These are phyloP conservation scores for Hortiboletus flavorubellus DNA, from an alignment of 768 basidiomycete species.

Conservation along the genomic window DNA sequence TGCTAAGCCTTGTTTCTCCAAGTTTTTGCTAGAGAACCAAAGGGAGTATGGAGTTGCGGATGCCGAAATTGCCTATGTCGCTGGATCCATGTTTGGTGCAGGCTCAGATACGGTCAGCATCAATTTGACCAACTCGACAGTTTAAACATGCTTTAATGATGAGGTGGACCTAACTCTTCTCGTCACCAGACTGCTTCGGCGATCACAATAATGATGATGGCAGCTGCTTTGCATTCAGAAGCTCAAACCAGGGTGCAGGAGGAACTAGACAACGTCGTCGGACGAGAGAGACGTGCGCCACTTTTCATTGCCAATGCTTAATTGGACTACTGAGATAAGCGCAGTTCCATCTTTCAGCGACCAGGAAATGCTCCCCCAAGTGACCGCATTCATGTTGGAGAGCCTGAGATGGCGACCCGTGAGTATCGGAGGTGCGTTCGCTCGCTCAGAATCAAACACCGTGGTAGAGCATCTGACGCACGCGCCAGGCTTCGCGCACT, in stretches of 20 bases:
- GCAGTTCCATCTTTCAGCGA: constrained; percentile 39
- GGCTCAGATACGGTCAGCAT: constrained; percentile 38
- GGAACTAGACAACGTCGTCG: constrained; percentile 51
- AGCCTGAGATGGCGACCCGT: constrained; percentile 38
- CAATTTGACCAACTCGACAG: too few relatives aligned
- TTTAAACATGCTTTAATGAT: too few relatives aligned
- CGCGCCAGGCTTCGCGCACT: constrained; percentile 54
- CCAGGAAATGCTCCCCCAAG: constrained; percentile 31
- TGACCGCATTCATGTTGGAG: constrained; percentile 37
- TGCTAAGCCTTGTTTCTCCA: constrained; percentile 33
- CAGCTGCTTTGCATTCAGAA: constrained; percentile 49
- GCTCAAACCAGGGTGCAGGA: constrained; percentile 48
- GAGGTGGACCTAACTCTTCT: background rate
- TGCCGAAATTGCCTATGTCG: constrained; percentile 37
- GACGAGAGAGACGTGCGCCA: constrained; percentile 31
- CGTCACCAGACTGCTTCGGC: constrained; percentile 38
- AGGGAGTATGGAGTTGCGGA: constrained; percentile 29
- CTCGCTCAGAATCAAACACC: too few relatives aligned
- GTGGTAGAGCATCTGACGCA: background rate
- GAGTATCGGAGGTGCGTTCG: constrained; percentile 23
- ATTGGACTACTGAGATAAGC: background rate
- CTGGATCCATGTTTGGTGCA: constrained; percentile 43
- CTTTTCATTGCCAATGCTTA: background rate
- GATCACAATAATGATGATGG: constrained; percentile 52
- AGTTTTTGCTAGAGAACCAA: constrained; percentile 37